Evolutionary conservation across 345 rosid species (phyloP).

Genomic region (Eucalyptus cloeziana): DNA sequence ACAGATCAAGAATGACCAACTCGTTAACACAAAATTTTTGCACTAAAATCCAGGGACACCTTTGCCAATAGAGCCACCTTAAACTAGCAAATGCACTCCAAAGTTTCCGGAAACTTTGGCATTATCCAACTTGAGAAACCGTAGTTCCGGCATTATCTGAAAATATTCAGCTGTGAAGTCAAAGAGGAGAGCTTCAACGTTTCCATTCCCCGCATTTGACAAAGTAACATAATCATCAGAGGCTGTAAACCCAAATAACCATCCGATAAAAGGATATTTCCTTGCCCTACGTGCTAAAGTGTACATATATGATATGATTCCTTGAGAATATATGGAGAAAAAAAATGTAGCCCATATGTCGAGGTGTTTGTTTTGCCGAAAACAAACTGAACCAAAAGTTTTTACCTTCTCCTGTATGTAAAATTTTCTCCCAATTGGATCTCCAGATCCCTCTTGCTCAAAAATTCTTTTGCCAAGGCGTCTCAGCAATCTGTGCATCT

Average conservation of each 20-base stretch:
- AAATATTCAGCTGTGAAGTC: accelerated
- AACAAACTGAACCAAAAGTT: neutral
- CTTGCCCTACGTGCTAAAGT: neutral
- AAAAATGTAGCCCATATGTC: neutral
- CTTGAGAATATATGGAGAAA: accelerated
- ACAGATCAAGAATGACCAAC: neutral
- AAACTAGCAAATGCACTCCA: neutral
- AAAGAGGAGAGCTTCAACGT: accelerated
- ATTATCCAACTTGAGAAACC: neutral
- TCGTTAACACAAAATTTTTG: neutral
- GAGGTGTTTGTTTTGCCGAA: neutral
- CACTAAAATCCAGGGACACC: neutral
- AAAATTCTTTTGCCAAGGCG: neutral
- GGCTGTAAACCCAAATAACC: neutral
- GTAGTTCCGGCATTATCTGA: accelerated
- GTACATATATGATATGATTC: neutral
- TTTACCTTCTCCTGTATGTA: neutral
- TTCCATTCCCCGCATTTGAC: neutral
- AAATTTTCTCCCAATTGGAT: neutral
- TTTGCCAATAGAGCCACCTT: neutral
- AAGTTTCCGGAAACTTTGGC: neutral
- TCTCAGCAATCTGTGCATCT: neutral
- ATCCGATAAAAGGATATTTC: accelerated
- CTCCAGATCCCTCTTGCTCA: neutral
- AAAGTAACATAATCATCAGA: neutral